These are phyloP conservation scores for Calonectria honghensis DNA, from an alignment of 2,329 filamentous ascomycete genomes.

Conservation along the genomic window DNA sequence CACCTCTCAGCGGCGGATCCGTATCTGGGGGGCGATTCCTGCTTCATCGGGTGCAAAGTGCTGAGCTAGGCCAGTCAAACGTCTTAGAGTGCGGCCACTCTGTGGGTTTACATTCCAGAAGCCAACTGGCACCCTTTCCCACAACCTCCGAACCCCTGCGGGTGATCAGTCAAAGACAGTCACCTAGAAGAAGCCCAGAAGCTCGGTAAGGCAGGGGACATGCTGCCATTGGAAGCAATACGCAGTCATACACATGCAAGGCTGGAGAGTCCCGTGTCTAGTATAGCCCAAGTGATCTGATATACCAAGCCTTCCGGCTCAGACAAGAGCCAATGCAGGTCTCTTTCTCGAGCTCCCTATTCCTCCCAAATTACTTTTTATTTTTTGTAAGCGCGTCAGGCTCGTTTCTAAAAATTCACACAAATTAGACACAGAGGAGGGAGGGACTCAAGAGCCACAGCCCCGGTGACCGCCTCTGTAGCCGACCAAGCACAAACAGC, in stretches of 20 bases:
- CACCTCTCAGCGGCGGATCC: neutral
- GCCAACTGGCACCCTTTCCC: neutral
- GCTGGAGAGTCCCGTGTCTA: neutral
- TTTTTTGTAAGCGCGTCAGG: neutral
- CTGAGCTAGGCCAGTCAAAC: neutral
- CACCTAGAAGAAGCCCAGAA: neutral
- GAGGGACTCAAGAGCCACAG: neutral
- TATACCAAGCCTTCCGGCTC: neutral
- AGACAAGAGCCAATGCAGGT: neutral
- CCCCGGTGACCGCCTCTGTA: neutral
- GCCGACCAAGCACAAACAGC: neutral
- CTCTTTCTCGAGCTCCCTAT: neutral
- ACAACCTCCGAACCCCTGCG: neutral
- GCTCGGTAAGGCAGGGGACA: neutral
- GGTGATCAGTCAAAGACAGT: neutral
- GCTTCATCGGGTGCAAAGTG: neutral
- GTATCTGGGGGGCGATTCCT: neutral
- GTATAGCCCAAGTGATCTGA: neutral
- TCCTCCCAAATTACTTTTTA: neutral
- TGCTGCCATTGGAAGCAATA: neutral
- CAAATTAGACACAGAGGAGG: neutral
- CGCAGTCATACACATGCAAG: neutral
- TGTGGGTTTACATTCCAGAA: constrained; percentile 4
- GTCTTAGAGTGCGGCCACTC: neutral
- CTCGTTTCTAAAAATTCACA: neutral